Evolutionary conservation across 768 basidiomycete species (phyloP).

Genomic region (Leccinum disarticulatum): DNA sequence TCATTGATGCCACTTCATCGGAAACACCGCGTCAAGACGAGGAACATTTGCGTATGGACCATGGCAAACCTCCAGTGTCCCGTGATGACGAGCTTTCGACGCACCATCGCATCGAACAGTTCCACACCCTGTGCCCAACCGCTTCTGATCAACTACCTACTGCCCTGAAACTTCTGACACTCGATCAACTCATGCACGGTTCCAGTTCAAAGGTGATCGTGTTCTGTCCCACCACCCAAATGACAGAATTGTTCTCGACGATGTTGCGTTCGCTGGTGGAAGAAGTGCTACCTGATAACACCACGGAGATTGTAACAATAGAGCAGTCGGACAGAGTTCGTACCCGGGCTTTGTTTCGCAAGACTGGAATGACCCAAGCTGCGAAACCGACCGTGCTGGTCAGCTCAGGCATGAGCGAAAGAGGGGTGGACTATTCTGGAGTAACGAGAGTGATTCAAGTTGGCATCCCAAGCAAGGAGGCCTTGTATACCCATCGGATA

Average conservation of each 20-base stretch:
- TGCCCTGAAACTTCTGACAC: slow-evolving; percentile 73
- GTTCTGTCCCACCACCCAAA: slow-evolving; percentile 83
- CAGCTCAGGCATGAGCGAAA: slow-evolving; percentile 85
- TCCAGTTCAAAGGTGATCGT: slow-evolving; percentile 72
- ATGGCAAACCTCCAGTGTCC: neutral
- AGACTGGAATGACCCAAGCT: slow-evolving; percentile 14
- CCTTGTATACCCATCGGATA: slow-evolving; percentile 84
- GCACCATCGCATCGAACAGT: slow-evolving; percentile 78
- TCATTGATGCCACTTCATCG: slow-evolving; percentile 69
- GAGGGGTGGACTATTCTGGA: slow-evolving; percentile 86
- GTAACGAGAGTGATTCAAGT: slow-evolving; percentile 91
- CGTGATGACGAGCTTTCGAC: slow-evolving; percentile 41
- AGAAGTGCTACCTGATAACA: slow-evolving; percentile 49
- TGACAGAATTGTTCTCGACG: slow-evolving; percentile 72
- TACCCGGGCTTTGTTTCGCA: slow-evolving; percentile 27
- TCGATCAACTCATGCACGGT: slow-evolving; percentile 79
- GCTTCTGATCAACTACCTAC: slow-evolving; percentile 75
- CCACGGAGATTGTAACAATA: slow-evolving; percentile 67
- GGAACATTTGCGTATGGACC: neutral
- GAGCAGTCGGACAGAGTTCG: slow-evolving; percentile 18
- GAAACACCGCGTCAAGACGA: slow-evolving; percentile 26
- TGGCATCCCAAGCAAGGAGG: slow-evolving; percentile 66
- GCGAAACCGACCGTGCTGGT: slow-evolving; percentile 62
- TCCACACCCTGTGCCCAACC: slow-evolving; percentile 68
- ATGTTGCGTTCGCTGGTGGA: slow-evolving; percentile 53